Base-by-base conservation (phyloP, 352 stramenopile genomes). In the Pythium rishiriense region DNA sequence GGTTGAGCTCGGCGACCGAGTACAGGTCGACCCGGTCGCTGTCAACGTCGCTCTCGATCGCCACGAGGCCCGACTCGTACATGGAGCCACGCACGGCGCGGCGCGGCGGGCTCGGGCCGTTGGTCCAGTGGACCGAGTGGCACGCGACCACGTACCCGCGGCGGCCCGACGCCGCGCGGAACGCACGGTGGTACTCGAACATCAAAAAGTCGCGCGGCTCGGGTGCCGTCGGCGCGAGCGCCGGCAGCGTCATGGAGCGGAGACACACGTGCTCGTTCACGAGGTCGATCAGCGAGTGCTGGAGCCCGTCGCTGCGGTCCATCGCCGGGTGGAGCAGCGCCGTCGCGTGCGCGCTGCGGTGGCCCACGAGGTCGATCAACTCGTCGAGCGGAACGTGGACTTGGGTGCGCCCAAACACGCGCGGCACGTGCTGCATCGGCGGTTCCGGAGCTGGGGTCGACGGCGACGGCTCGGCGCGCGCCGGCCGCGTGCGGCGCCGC, bases 181-280 rank as follows among this genome's bases (percentile, higher is more conserved):
- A 62, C 4, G 28, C n/a, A n/a, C 54, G 61, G 31, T 68, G 61
- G 61, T 62, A 62, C 53, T 68, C 62, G 25, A 63, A 33, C 12
- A 61, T 28, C 5, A 63, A 37, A 8, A 68, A 68, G 17, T 68
- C 62, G 0, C 62, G 62, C 12, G 41, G 41, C 5, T 50, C 60
- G 10, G 6, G 21, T 15, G 51, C 17, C 41, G 28, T 28, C 17
- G 45, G 29, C 29, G n/a, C n/a, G 5, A 48, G 39, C 15, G 42
- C 3, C 4, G 24, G 41, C 51, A 67, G 51, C 41, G 51, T 57
- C 43, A 62, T 51, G n/a, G 51, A 58, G 0, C 60, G 60, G 0
- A 67, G 60, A 47, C 50, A 52, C 9, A 55, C 60, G 51, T 61
- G 43, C 52, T 61, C 51, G 39, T 67, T 39, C 17, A 67, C 51